phyloP scores from a whole-genome alignment of 1,284 basidiomycete species.

The Sanghuangporus sanghuang region DNA sequence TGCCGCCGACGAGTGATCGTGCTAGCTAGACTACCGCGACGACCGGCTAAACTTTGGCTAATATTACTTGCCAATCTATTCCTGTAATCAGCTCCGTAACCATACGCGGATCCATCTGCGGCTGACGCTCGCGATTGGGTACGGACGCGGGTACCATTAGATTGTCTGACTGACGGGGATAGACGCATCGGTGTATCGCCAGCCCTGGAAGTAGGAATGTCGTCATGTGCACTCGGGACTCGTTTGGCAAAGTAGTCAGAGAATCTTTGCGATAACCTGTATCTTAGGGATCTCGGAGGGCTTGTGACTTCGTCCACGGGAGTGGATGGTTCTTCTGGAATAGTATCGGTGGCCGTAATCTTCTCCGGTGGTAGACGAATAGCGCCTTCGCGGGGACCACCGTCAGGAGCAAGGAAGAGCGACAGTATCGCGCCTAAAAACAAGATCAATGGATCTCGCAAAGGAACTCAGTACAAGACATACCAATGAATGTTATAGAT shows the following conservation, averaged over 20 bases:
- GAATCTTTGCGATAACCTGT: conserved; percentile 46
- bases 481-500: conserved; percentile 66
- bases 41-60: conserved; percentile 19
- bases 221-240: conserved; percentile 34
- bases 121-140: conserved; percentile 51
- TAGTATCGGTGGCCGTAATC: conserved; percentile 37
- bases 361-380: conserved; percentile 82
- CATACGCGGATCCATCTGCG: conserved; percentile 73
- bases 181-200: conserved; percentile 38
- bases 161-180: conserved; percentile 36
- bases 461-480: conserved; percentile 21
- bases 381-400: conserved; percentile 79
- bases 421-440: conserved; percentile 72
- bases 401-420: conserved; percentile 87
- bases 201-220: conserved; percentile 26
- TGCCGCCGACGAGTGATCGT: conserved; percentile 43
- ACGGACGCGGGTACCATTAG: conserved; percentile 29
- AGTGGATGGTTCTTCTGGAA: conserved; percentile 56
- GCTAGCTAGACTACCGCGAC: conserved; percentile 31
- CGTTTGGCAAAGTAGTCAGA: conserved; percentile 53
- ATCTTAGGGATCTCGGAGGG: conserved; percentile 34
- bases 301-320: conserved; percentile 32
- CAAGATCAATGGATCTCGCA: conserved; percentile 1
- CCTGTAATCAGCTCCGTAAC: conserved; percentile 55
- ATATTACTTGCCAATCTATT: conserved; percentile 36